phyloP scores from a whole-genome alignment of 345 rosid species.

The Eucalyptus coolabah region DNA sequence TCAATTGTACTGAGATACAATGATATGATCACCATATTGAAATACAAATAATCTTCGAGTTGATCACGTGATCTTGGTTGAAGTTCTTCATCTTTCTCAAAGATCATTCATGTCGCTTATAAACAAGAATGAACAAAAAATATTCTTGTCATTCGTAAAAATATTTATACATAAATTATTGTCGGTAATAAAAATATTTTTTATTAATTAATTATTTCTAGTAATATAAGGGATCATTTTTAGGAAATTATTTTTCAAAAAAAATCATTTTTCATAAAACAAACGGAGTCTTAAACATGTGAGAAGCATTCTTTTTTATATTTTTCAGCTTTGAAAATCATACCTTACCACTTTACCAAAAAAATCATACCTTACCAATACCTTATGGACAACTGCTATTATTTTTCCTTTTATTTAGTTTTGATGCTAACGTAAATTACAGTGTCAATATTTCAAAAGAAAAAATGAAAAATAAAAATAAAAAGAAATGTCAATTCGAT shows the following conservation, averaged over 20 bases:
- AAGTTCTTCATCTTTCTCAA: too few species aligned
- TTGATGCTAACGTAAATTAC: background rate
- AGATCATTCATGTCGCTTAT: too few species aligned
- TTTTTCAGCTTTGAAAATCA: background rate
- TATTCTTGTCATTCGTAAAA: background rate
- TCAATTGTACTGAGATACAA: too few species aligned
- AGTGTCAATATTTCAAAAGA: background rate
- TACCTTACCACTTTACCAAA: too few species aligned
- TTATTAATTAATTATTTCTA: background rate
- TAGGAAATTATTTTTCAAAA: background rate
- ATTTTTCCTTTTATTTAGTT: background rate
- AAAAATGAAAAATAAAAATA: too few species aligned
- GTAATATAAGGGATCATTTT: background rate
- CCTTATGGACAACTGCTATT: background rate
- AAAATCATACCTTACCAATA: background rate
- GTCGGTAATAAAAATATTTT: rapidly evolving
- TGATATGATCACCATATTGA: too few species aligned
- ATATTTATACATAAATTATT: background rate
- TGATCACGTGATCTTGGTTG: too few species aligned
- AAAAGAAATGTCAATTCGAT: background rate
- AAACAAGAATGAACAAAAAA: background rate
- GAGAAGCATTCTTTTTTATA: background rate
- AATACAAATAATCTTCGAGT: too few species aligned
- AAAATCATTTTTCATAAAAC: background rate
- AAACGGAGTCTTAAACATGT: background rate